phyloP scores from a whole-genome alignment of 345 rosid genomes.

The Camelina sativa region DNA sequence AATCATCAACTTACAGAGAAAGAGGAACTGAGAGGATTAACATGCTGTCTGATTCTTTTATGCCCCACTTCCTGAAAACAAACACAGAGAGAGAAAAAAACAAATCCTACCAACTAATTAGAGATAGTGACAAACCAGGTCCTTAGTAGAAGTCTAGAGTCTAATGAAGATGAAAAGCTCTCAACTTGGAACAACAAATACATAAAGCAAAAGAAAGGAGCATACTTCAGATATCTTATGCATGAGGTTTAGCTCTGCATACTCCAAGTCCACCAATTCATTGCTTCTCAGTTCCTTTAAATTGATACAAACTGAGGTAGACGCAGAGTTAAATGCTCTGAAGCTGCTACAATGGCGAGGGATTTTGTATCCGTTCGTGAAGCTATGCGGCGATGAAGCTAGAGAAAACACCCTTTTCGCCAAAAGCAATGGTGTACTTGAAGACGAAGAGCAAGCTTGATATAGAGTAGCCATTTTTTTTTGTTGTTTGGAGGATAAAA shows the following conservation, averaged over 20 bases:
- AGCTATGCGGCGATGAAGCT: slow-evolving; percentile 35
- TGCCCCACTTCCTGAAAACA: slow-evolving; percentile 72
- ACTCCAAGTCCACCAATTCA: slow-evolving; percentile 75
- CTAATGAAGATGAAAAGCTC: slow-evolving; percentile 5
- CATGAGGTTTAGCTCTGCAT: slow-evolving; percentile 75
- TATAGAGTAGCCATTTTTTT: slow-evolving; percentile 43
- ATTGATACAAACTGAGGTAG: slow-evolving; percentile 33
- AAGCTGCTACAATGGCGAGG: slow-evolving; percentile 33
- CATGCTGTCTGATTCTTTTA: slow-evolving; percentile 90
- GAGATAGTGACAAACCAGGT: slow-evolving; percentile 7
- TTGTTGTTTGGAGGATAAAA: neutral
- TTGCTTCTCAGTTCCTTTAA: slow-evolving; percentile 55
- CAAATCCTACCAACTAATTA: neutral
- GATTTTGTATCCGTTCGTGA: slow-evolving; percentile 19
- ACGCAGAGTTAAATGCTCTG: slow-evolving; percentile 27
- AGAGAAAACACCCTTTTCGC: slow-evolving; percentile 44
- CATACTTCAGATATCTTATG: slow-evolving; percentile 60
- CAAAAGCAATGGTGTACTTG: slow-evolving; percentile 38
- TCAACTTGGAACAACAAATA: slow-evolving; percentile 1
- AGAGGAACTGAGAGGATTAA: slow-evolving; percentile 87
- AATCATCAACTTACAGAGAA: slow-evolving; percentile 60
- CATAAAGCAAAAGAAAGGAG: neutral
- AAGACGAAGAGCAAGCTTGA: slow-evolving; percentile 35
- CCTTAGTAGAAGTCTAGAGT: neutral
- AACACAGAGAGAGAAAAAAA: slow-evolving; percentile 8